Base-by-base conservation (phyloP, 441 rosid genomes). In the Capsella rubella region DNA sequence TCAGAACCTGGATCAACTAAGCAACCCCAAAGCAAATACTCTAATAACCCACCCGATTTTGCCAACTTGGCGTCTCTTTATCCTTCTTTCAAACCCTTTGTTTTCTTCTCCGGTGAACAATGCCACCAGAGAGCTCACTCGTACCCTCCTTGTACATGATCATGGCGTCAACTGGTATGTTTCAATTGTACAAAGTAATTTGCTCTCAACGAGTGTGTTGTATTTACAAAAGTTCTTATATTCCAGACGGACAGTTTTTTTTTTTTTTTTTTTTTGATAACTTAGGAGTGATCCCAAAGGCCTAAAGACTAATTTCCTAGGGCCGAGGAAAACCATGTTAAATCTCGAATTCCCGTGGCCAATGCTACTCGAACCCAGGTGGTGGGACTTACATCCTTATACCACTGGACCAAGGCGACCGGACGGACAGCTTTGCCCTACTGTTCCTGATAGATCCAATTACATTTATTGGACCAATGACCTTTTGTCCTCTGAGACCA, bases 351-450 rank as follows among this genome's bases (percentile, higher is more conserved):
- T 16, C 18, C 18, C 18, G 18, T 16, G 18, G 18, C 18, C 18
- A 16, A 16, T 16, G 18, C 18, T 16, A 16, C 18, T n/a, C 18
- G 18, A 16, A 16, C 18, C 0, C 18, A 16, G 18, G 18, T 16
- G 18, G 18, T 0, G 18, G 18, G 18, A 16, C 18, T 16, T 16
- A 16, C 18, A 0, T 16, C 18, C 18, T 0, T 16, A 0, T 16
- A 16, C 18, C 18, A 16, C 18, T 16, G 18, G 18, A 16, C 18
- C 18, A 16, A 16, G 18, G 18, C 18, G 18, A 16, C 97, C 99
- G 28, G 94, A 91, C 60, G 95, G 94, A 31, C 97, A 95, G 63
- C 96, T 95, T 37, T 95, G 99, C 81, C 99, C 98, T 18, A 90
- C 98, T 0, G 95, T 95, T 40, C 98, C 97, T 21, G 93, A 95